Evolutionary conservation across 2,329 filamentous ascomycete species (phyloP), one percentile per base, ranked within the genome.

Genomic region (Aspergillus bombycis): DNA sequence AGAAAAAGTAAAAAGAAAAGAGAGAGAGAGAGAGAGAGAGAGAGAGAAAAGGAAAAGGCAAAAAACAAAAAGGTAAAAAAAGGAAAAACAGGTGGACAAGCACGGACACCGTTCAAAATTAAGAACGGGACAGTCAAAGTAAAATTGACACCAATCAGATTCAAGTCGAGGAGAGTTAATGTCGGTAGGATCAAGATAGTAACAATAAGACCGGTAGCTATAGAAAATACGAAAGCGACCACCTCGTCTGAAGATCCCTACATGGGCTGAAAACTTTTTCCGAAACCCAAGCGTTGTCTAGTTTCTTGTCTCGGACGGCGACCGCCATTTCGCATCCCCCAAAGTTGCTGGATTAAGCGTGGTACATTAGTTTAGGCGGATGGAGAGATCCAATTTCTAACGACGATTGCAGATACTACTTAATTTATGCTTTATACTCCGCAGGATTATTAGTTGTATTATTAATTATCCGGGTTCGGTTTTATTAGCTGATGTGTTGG

Each of bases 261-360:
- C 62, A 62, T 43, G 60, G 58, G 45, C 52, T 54, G 38, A 60
- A 60, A 60, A 58, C 62, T 62, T 59, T 62, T 53, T 60, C 60
- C 57, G 63, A 62, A 48, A 54, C 57, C 23, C 55, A 53, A 48
- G 45, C 21, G 45, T 28, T 58, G 45, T 48, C 4, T 34, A 52
- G 28, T 32, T 41, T 61, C 45, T n/a, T 60, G 57, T 58, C 52
- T 65, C 58, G 61, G 60, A 61, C 53, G 52, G 65, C 61, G 65
- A 67, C 65, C 65, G 65, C 65, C 58, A 65, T 65, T 67, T 66
- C 43, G 36, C 52, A 45, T 52, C 55, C 21, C 52, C 21, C 16
- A 32, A 38, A 46, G 55, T 62, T 65, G 58, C 63, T 63, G 50
- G 30, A 65, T 61, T 62, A 34, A 63, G 65, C 65, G 41, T 54